phyloP scores from a whole-genome alignment of 2,329 filamentous ascomycete genomes.

The Simplicillium sp. region DNA sequence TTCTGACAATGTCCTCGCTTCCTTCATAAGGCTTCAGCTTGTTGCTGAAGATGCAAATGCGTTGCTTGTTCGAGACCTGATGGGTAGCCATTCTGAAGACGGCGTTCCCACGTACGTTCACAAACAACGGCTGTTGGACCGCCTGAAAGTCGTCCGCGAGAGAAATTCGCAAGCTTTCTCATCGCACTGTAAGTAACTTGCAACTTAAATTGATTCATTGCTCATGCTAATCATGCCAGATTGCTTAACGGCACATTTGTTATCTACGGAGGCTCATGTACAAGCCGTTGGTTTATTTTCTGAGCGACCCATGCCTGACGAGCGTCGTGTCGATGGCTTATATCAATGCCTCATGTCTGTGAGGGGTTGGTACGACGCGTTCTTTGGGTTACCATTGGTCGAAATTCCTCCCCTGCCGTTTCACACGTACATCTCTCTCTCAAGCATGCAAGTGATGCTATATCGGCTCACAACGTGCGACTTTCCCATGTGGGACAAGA shows the following conservation, averaged over 20 bases:
- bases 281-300: constrained; percentile 23
- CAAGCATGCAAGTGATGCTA: constrained; percentile 24
- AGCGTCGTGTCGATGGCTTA: constrained; percentile 22
- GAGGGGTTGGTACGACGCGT: constrained; percentile 25
- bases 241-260: constrained; percentile 18
- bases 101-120: constrained; percentile 21
- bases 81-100: constrained; percentile 11
- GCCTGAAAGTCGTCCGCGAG: constrained; percentile 16
- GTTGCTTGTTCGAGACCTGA: constrained; percentile 18
- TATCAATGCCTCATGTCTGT: constrained; percentile 24
- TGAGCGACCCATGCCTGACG: constrained; percentile 18
- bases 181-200: constrained; percentile 15
- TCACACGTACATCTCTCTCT: constrained; percentile 21
- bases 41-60: constrained; percentile 28
- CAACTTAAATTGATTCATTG: neutral
- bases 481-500: constrained; percentile 30
- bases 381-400: constrained; percentile 19
- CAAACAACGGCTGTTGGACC: constrained; percentile 18
- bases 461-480: constrained; percentile 29
- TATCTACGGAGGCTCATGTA: constrained; percentile 20
- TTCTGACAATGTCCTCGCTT: constrained; percentile 36
- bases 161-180: constrained; percentile 13
- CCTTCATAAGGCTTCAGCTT: constrained; percentile 26
- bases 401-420: constrained; percentile 23
- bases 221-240: constrained; percentile 10